These are phyloP conservation scores for Petrea volubilis DNA, from an alignment of 257 asterid genomes.

Conservation along the genomic window DNA sequence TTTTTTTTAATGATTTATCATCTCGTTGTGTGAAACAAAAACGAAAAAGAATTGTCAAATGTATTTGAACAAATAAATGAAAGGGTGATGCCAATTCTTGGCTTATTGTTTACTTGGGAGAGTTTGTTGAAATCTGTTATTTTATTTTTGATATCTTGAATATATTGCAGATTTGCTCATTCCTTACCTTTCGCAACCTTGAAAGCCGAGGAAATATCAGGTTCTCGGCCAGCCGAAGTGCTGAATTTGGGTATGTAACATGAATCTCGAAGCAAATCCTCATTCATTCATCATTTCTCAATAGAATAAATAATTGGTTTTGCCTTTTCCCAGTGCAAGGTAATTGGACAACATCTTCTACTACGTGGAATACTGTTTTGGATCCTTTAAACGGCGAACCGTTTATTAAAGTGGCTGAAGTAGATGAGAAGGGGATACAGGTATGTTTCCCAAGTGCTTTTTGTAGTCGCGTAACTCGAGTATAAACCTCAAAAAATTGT, in stretches of 20 bases:
- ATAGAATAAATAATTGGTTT: not conserved
- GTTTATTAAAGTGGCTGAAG: constrained; percentile 83
- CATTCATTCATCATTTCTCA: not conserved
- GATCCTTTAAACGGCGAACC: constrained; percentile 96
- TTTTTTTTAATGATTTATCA: not conserved
- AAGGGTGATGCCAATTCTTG: not conserved
- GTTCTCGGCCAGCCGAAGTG: constrained; percentile 89
- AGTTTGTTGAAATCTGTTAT: not conserved
- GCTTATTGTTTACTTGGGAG: not conserved
- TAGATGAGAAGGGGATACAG: constrained; percentile 69
- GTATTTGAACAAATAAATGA: not conserved
- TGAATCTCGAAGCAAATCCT: not conserved
- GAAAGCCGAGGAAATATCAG: constrained; percentile 74
- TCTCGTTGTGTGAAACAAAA: not conserved
- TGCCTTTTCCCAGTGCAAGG: constrained; percentile 68
- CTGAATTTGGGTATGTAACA: constrained; percentile 67
- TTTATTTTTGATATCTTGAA: not conserved
- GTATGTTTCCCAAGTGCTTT: constrained; percentile 30
- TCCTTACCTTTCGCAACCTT: constrained; percentile 76
- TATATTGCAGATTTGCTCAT: constrained; percentile 51
- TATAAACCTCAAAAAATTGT: not conserved
- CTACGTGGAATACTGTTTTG: constrained; percentile 63
- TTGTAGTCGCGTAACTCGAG: not conserved
- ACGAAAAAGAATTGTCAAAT: not conserved
- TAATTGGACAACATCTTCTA: constrained; percentile 63